These are phyloP conservation scores for Candida odintsovae DNA, from an alignment of 805 yeast genomes.

Conservation along the genomic window DNA sequence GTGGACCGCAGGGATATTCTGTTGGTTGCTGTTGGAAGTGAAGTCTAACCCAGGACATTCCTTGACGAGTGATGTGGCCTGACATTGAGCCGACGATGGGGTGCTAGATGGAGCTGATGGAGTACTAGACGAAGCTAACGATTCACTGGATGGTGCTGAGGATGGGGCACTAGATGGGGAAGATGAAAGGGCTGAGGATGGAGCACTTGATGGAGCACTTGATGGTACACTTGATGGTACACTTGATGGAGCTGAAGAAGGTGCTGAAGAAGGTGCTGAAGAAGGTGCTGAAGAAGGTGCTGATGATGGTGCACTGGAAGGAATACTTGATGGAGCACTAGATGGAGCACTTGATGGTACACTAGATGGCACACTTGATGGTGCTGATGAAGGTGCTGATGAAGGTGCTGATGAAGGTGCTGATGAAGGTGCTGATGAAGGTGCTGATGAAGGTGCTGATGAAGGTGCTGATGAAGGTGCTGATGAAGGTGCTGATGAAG, in stretches of 20 bases:
- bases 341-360: too few species aligned
- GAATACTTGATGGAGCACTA: neutral
- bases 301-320: neutral
- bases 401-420: too few species aligned
- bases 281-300: neutral
- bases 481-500: too few species aligned
- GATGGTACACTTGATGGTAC: neutral
- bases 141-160: too few species aligned
- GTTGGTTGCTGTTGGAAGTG: neutral
- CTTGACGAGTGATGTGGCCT: neutral
- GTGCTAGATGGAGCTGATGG: too few species aligned
- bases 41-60: constrained; percentile 1
- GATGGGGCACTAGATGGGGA: too few species aligned
- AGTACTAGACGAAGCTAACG: too few species aligned
- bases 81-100: neutral
- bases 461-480: too few species aligned
- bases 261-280: neutral
- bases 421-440: too few species aligned
- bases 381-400: too few species aligned
- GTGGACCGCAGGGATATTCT: neutral
- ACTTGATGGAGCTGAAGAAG: neutral
- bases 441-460: too few species aligned
- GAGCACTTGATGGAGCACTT: neutral
- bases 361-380: too few species aligned
- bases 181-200: neutral